A percentile compares a stretch with the other conserved stretches of the same genome.
Conservation (phyloP, 805 yeast genomes). For the Suhomyces pyralidae region DNA sequence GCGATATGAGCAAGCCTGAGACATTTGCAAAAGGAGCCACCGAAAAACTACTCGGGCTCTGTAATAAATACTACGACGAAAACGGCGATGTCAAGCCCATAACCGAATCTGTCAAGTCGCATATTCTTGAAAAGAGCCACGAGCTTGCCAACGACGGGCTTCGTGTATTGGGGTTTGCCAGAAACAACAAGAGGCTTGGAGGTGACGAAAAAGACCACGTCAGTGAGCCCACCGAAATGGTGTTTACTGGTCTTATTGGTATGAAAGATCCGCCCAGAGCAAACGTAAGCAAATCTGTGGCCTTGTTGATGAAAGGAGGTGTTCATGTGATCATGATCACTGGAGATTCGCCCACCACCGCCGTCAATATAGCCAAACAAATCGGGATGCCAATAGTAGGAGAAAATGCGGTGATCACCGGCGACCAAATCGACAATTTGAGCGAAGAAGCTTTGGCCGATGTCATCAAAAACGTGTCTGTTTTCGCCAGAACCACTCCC, state of each 20-base stretch:
- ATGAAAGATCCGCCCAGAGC: conserved; percentile 99
- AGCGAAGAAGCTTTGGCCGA: conserved; percentile 68
- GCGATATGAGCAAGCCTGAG: conserved; percentile 53
- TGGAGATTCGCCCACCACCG: conserved; percentile 89
- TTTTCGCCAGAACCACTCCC: conserved; percentile 93
- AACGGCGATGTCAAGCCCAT: conserved; percentile 61
- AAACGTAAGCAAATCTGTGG: conserved; percentile 71
- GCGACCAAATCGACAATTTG: conserved; percentile 76
- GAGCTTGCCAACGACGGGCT: conserved; percentile 78
- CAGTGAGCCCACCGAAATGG: conserved; percentile 53
- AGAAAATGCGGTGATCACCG: conserved; percentile 71
- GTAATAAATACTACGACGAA: conserved; percentile 56
- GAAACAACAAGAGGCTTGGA: conserved; percentile 35
- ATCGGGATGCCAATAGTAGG: conserved; percentile 82
- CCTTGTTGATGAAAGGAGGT: conserved; percentile 81
- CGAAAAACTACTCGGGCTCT: conserved; percentile 64
- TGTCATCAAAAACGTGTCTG: conserved; percentile 77
- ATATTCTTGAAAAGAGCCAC: conserved; percentile 57
- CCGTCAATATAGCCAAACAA: conserved; percentile 77
- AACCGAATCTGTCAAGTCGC: conserved; percentile 45
- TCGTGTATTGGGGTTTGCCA: conserved; percentile 80
- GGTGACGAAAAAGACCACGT: conserved; percentile 28
- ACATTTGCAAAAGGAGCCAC: conserved; percentile 88
- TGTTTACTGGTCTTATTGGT: conserved; percentile 84
- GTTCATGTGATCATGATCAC: conserved; percentile 98